These are phyloP conservation scores for Lophiotrema nucula DNA, from an alignment of 495 filamentous ascomycete species.

Conservation along the genomic window DNA sequence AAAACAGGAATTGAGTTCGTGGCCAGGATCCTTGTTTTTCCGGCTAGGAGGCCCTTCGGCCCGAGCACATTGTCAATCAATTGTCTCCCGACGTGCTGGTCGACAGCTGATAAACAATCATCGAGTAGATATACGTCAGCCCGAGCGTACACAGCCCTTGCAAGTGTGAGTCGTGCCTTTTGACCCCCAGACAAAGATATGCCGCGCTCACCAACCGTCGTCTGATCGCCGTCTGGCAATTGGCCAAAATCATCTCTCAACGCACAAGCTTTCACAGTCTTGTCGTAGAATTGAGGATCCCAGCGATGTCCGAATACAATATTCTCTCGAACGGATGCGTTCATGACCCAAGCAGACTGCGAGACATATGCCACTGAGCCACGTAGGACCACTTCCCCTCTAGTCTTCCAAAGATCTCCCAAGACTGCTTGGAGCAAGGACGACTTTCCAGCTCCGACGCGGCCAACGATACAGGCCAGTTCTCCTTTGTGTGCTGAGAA, in stretches of 20 bases:
- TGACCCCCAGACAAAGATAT: slow-evolving; percentile 97
- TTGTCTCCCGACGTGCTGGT: slow-evolving; percentile 95
- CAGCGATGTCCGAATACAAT: slow-evolving; percentile 96
- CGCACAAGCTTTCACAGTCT: slow-evolving; percentile 90
- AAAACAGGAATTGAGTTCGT: slow-evolving; percentile 96
- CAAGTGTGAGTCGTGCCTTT: slow-evolving; percentile 92
- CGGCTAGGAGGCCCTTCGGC: slow-evolving; percentile 71
- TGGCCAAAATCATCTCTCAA: slow-evolving; percentile 86
- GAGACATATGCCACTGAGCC: slow-evolving; percentile 87
- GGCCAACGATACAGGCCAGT: slow-evolving; percentile 88
- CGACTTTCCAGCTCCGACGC: slow-evolving; percentile 92
- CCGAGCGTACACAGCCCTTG: slow-evolving; percentile 92
- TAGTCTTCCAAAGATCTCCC: slow-evolving; percentile 86
- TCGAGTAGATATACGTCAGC: slow-evolving; percentile 97
- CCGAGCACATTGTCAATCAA: slow-evolving; percentile 93
- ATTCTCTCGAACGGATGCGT: slow-evolving; percentile 93
- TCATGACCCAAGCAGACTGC: slow-evolving; percentile 96
- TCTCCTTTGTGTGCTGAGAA: slow-evolving; percentile 87
- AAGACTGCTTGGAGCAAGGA: slow-evolving; percentile 83
- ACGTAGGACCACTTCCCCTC: slow-evolving; percentile 78
- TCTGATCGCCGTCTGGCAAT: slow-evolving; percentile 94
- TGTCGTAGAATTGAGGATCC: slow-evolving; percentile 92
- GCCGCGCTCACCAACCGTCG: slow-evolving; percentile 93
- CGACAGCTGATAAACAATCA: slow-evolving; percentile 91
- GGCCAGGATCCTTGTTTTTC: slow-evolving; percentile 90